Evolutionary conservation across 192 early-diverging fungal species (phyloP).

Genomic region (Helicostylum pulchrum): DNA sequence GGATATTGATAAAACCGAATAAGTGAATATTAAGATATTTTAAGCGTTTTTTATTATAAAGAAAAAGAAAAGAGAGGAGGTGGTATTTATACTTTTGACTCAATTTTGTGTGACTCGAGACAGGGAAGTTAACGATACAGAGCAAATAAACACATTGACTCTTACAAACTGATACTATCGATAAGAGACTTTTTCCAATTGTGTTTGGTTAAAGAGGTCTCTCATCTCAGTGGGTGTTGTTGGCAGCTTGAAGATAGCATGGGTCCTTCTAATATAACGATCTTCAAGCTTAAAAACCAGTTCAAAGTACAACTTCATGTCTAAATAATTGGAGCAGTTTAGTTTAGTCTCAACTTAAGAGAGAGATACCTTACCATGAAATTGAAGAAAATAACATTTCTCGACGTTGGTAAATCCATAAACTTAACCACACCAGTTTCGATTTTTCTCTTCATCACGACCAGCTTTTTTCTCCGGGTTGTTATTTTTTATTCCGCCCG

Average conservation of each 20-base stretch:
- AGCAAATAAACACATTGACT: background rate
- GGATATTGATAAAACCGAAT: too few species aligned
- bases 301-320: slow-evolving; percentile 3
- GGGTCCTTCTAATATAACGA: background rate
- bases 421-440: background rate
- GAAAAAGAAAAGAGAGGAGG: too few species aligned
- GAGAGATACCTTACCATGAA: slow-evolving; percentile 3
- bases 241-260: background rate
- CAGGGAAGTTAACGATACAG: too few species aligned
- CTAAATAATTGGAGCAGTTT: slow-evolving; percentile 13
- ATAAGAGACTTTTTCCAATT: background rate
- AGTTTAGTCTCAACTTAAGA: slow-evolving; percentile 7
- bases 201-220: background rate
- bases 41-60: too few species aligned
- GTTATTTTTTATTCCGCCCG: slow-evolving; percentile 3
- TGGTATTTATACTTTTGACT: too few species aligned
- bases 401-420: background rate
- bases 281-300: background rate
- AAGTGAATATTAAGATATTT: too few species aligned
- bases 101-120: too few species aligned
- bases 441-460: background rate
- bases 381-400: background rate
- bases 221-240: background rate
- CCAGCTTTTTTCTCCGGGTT: background rate
- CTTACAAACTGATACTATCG: background rate